Conservation (phyloP, 1,284 basidiomycete species). For the Coniferiporia weirii region DNA sequence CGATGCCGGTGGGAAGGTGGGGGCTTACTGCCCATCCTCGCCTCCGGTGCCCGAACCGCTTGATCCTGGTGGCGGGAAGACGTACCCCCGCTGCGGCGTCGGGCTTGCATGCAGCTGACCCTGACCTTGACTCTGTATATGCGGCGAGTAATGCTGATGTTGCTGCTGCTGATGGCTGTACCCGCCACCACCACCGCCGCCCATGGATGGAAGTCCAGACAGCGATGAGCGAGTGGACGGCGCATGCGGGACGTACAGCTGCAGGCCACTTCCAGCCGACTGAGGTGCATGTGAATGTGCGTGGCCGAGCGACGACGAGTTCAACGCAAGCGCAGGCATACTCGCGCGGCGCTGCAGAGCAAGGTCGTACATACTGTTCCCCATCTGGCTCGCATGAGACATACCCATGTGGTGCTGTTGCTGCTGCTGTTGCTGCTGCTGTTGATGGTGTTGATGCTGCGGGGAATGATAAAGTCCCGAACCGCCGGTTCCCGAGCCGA, state of each 20-base stretch:
- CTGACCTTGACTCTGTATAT: too few species aligned
- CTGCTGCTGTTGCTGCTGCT: slow-evolving; percentile 1
- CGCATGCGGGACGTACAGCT: neutral
- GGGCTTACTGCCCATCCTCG: neutral
- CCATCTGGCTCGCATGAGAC: neutral
- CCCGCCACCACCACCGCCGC: too few species aligned
- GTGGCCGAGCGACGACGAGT: neutral
- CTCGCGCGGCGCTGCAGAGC: neutral
- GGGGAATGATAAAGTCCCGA: neutral
- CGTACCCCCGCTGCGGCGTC: slow-evolving; percentile 1
- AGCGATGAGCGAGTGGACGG: too few species aligned
- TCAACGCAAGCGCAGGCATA: neutral
- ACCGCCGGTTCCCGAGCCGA: neutral
- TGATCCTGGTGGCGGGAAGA: neutral
- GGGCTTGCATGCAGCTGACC: neutral
- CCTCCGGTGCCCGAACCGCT: neutral
- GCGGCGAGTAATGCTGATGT: too few species aligned
- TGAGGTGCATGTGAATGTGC: too few species aligned
- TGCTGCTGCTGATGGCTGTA: too few species aligned
- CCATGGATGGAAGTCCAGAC: too few species aligned
- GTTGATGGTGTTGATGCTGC: neutral
- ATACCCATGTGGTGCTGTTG: slow-evolving; percentile 1
- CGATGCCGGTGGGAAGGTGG: neutral
- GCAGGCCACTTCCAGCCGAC: neutral
- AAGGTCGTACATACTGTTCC: neutral